Percentiles rank a stretch among this genome's conserved stretches.
phyloP scores from a whole-genome alignment of 768 basidiomycete genomes.

The Candolleomyces aberdarensis region DNA sequence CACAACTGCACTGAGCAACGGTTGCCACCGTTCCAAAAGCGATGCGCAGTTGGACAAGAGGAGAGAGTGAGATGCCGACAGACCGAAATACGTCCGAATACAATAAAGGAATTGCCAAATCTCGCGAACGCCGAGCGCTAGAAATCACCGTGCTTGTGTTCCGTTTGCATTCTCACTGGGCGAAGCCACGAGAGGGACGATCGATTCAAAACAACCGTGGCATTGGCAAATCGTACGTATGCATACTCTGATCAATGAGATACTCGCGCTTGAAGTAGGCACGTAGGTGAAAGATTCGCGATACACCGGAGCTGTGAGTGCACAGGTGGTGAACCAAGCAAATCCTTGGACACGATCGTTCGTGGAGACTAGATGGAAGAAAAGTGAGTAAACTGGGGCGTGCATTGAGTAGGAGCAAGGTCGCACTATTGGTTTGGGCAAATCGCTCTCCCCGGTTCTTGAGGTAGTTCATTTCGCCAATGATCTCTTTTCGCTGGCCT shows the following conservation, averaged over 20 bases:
- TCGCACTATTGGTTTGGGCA: conserved; percentile 83
- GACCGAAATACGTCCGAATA: too few relatives aligned
- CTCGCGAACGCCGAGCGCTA: too few relatives aligned
- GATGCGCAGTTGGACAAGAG: too few relatives aligned
- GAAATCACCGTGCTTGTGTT: too few relatives aligned
- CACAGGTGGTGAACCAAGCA: conserved; percentile 81
- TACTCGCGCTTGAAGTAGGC: conserved; percentile 97
- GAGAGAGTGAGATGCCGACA: too few relatives aligned
- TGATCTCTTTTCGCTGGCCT: conserved; percentile 90
- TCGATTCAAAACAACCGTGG: neutral
- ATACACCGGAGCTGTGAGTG: conserved; percentile 75
- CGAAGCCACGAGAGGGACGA: too few relatives aligned
- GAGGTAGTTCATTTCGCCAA: conserved; percentile 90
- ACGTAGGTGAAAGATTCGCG: conserved; percentile 94
- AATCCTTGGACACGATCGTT: conserved; percentile 90
- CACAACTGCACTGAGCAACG: too few relatives aligned
- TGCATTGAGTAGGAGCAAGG: neutral
- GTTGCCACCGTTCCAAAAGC: too few relatives aligned
- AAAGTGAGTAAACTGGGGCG: conserved; percentile 2
- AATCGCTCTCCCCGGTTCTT: conserved; percentile 88
- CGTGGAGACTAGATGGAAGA: conserved; percentile 68
- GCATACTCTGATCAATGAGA: conserved; percentile 65
- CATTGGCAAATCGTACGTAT: neutral
- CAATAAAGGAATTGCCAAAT: too few relatives aligned
- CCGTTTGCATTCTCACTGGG: too few relatives aligned